Evolutionary conservation across 2,329 filamentous ascomycete genomes (phyloP).

Genomic region (Sphaerulina populicola): DNA sequence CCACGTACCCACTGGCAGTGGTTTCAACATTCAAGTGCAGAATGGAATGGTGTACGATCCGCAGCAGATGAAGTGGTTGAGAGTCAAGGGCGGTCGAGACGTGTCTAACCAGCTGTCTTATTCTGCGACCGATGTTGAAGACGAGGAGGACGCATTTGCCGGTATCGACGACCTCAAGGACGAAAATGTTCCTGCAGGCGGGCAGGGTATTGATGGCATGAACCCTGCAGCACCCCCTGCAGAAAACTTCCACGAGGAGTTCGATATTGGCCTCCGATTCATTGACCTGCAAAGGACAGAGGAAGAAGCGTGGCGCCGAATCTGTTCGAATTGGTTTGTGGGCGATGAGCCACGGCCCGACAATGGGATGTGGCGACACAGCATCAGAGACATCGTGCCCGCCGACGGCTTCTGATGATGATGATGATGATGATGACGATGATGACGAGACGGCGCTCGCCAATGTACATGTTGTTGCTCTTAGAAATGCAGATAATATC

Average conservation of each 20-base stretch:
- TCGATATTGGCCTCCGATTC: slow-evolving; percentile 93
- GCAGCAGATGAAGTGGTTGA: slow-evolving; percentile 95
- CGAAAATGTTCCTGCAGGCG: slow-evolving; percentile 29
- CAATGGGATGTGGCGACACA: slow-evolving; percentile 58
- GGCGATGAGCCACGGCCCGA: slow-evolving; percentile 53
- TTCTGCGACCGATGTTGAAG: slow-evolving; percentile 63
- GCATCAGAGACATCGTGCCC: slow-evolving; percentile 23
- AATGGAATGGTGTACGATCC: slow-evolving; percentile 99
- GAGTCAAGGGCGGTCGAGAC: slow-evolving; percentile 41
- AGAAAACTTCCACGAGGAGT: slow-evolving; percentile 72
- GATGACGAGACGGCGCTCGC: not conserved
- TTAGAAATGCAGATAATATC: slow-evolving; percentile 21
- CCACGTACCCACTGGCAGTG: slow-evolving; percentile 59
- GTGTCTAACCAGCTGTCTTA: slow-evolving; percentile 34
- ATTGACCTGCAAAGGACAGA: slow-evolving; percentile 81
- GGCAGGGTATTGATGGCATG: slow-evolving; percentile 21
- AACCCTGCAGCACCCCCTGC: slow-evolving; percentile 55
- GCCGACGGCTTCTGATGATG: slow-evolving; percentile 15
- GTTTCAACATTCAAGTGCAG: slow-evolving; percentile 83
- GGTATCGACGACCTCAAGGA: slow-evolving; percentile 91
- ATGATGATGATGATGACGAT: not conserved
- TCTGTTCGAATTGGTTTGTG: slow-evolving; percentile 77
- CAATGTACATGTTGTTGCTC: slow-evolving; percentile 11
- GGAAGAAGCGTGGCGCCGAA: slow-evolving; percentile 81
- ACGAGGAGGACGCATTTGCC: slow-evolving; percentile 88